Evolutionary conservation across 306 rosid genomes (phyloP).

Genomic region (Sophora flavescens): DNA sequence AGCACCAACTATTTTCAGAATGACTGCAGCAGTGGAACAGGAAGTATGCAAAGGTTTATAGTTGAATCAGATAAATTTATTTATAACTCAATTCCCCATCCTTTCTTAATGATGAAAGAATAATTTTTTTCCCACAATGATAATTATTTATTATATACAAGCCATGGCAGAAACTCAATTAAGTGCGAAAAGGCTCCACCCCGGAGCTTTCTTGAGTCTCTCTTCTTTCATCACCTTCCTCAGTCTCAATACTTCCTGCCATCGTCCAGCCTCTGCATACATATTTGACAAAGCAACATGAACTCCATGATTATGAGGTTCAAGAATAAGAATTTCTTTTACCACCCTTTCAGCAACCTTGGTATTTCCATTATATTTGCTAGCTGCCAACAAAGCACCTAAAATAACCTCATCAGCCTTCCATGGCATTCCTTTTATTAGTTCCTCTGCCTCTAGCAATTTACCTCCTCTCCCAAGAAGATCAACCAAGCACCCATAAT

Average conservation of each 20-base stretch:
- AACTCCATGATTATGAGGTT: constrained; percentile 58
- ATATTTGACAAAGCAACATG: constrained; percentile 62
- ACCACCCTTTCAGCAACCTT: constrained; percentile 57
- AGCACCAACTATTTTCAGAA: constrained; percentile 23
- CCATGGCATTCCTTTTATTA: constrained; percentile 55
- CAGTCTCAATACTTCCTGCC: constrained; percentile 58
- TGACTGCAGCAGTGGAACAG: background rate
- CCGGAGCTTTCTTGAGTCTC: constrained; percentile 56
- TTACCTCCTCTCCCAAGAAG: constrained; percentile 57
- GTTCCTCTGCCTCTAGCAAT: constrained; percentile 54
- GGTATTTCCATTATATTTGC: constrained; percentile 53
- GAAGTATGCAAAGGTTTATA: background rate
- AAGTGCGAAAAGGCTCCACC: constrained; percentile 58
- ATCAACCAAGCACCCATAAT: constrained; percentile 65
- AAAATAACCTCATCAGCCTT: constrained; percentile 56
- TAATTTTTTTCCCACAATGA: background rate
- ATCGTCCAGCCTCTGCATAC: constrained; percentile 62
- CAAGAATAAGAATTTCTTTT: constrained; percentile 55
- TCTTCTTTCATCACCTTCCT: constrained; percentile 61
- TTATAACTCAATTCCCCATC: constrained; percentile 17
- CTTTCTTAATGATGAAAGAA: constrained; percentile 3
- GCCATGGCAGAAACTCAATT: constrained; percentile 23
- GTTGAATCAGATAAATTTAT: background rate
- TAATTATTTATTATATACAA: background rate
- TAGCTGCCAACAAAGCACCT: constrained; percentile 61